Evolutionary conservation across 768 basidiomycete genomes (phyloP).

Genomic region (Mycena alexandri): DNA sequence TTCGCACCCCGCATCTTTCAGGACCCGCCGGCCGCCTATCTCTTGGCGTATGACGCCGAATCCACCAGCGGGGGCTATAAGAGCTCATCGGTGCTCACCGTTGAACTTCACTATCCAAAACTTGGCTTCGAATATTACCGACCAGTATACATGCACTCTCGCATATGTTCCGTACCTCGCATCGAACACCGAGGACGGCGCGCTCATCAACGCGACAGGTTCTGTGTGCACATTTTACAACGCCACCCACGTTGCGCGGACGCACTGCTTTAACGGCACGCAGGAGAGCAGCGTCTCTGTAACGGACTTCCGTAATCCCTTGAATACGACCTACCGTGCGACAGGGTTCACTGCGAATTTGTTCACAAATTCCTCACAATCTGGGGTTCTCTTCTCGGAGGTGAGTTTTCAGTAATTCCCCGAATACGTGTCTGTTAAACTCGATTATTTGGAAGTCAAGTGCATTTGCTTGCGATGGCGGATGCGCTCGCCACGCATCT

Average conservation of each 20-base stretch:
- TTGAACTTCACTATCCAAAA: conserved; percentile 25
- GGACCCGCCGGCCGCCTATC: conserved; percentile 21
- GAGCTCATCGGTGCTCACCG: not conserved
- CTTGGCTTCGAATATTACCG: not conserved
- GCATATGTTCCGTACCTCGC: conserved; percentile 17
- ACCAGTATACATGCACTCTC: conserved; percentile 14
- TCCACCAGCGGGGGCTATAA: not conserved
- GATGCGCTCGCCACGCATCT: no score
- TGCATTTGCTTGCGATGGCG: no score
- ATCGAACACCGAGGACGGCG: not conserved
- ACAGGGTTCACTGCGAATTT: not conserved
- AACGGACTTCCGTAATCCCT: conserved; percentile 7
- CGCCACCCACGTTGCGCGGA: conserved; percentile 7
- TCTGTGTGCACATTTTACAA: conserved; percentile 22
- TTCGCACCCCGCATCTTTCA: conserved; percentile 13
- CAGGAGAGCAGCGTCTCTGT: conserved; percentile 15
- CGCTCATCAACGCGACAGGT: conserved; percentile 18
- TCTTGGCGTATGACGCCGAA: conserved; percentile 21
- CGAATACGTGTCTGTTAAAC: no score
- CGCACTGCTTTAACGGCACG: conserved; percentile 23
- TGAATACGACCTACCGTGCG: not conserved
- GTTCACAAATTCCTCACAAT: not conserved
- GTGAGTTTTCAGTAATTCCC: no score
- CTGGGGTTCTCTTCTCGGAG: not conserved
- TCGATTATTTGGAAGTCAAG: not conserved